Evolutionary conservation across 352 stramenopile genomes (phyloP).

Genomic region (Phytophthora megakarya): DNA sequence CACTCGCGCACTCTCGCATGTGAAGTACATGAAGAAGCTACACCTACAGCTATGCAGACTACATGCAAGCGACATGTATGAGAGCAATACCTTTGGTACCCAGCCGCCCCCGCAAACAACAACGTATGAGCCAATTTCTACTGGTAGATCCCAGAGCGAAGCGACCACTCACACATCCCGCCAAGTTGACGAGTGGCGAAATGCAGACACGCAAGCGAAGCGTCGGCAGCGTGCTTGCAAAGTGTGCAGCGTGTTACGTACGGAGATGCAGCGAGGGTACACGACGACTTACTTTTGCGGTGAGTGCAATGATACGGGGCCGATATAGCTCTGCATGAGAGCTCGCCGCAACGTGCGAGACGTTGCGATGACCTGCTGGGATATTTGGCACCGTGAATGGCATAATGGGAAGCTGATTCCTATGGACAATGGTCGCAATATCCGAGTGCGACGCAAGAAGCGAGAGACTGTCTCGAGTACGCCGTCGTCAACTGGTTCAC

Average conservation of each 20-base stretch:
- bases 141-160: neutral
- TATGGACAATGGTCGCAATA: neutral
- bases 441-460: neutral
- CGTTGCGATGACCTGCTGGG: slow-evolving; percentile 2
- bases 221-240: neutral
- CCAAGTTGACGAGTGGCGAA: neutral
- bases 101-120: neutral
- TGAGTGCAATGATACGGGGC: neutral
- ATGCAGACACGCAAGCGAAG: neutral
- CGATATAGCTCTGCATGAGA: slow-evolving; percentile 4
- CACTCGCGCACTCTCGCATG: neutral
- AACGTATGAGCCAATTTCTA: neutral
- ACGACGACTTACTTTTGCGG: slow-evolving; percentile 1
- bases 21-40: neutral
- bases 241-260: neutral
- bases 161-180: neutral
- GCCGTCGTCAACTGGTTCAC: neutral
- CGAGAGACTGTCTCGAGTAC: neutral
- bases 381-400: slow-evolving; percentile 10
- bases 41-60: neutral
- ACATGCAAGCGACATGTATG: neutral
- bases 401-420: neutral
- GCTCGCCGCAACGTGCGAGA: neutral
- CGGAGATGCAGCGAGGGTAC: neutral
- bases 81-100: neutral